A percentile compares a stretch with the other conserved stretches of the same genome.
Conservation (phyloP, 306 rosid species). For the Crataegus laevigata region DNA sequence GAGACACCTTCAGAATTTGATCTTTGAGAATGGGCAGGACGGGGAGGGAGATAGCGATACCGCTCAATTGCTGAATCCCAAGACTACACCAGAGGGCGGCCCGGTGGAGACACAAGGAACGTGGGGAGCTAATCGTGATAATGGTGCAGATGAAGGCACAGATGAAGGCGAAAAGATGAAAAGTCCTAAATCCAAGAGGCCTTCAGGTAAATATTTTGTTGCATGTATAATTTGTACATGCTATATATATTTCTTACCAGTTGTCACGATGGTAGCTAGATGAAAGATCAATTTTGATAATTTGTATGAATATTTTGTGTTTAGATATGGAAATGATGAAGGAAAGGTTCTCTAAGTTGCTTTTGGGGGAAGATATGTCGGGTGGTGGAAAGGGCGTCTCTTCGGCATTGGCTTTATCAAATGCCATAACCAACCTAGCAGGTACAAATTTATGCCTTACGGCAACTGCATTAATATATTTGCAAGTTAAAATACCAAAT, state of each 20-base stretch:
- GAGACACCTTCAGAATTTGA: slow-evolving; percentile 40
- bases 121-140: slow-evolving; percentile 7
- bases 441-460: slow-evolving; percentile 28
- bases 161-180: slow-evolving; percentile 8
- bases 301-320: not conserved
- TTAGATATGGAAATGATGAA: slow-evolving; percentile 69
- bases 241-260: too few species aligned
- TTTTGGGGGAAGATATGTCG: slow-evolving; percentile 96
- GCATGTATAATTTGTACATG: not conserved
- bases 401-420: slow-evolving; percentile 91
- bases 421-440: slow-evolving; percentile 85
- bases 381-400: slow-evolving; percentile 98
- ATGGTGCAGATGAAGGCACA: slow-evolving; percentile 8
- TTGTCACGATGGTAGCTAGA: not conserved
- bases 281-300: not conserved
- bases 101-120: slow-evolving; percentile 10
- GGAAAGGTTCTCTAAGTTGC: slow-evolving; percentile 82
- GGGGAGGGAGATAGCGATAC: slow-evolving; percentile 13
- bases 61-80: slow-evolving; percentile 22
- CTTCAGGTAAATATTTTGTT: slow-evolving; percentile 26
- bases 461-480: not conserved
- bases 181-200: slow-evolving; percentile 25
- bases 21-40: slow-evolving; percentile 36
- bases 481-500: not conserved
- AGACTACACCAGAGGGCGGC: not conserved